phyloP scores from a whole-genome alignment of 116 monocot genomes.

The Phalaenopsis hybrid region DNA sequence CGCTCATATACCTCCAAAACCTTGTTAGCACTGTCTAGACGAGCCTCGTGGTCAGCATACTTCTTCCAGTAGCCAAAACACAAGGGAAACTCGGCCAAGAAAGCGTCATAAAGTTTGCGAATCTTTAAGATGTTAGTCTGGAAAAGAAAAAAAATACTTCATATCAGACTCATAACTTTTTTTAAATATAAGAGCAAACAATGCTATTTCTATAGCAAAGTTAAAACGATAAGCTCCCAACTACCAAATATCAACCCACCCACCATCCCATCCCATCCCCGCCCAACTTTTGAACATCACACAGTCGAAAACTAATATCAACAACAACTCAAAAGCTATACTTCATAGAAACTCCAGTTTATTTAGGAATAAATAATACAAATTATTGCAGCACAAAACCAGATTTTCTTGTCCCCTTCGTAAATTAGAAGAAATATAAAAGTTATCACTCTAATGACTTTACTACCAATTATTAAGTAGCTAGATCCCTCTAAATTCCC shows the following conservation, averaged over 20 bases:
- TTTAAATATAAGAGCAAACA: not conserved
- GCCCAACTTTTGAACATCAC: not conserved
- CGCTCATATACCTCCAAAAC: slow-evolving; percentile 94
- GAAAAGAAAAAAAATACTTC: slow-evolving; percentile 10
- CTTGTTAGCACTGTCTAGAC: slow-evolving; percentile 60
- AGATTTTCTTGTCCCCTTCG: not conserved
- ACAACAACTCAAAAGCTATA: not conserved
- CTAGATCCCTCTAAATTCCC: not conserved
- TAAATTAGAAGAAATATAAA: not conserved
- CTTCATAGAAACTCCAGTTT: not conserved
- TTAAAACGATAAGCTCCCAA: not conserved
- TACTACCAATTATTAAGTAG: not conserved
- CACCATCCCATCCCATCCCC: too few species aligned
- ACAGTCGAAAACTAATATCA: not conserved
- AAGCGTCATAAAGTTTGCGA: slow-evolving; percentile 88
- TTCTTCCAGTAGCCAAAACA: slow-evolving; percentile 99
- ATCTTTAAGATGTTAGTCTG: slow-evolving; percentile 82
- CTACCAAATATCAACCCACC: not conserved
- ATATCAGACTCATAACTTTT: not conserved
- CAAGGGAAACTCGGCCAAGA: slow-evolving; percentile 92
- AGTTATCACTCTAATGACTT: not conserved
- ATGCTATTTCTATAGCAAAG: not conserved
- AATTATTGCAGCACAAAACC: not conserved
- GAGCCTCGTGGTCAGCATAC: slow-evolving; percentile 93
- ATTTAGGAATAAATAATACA: not conserved